These are phyloP conservation scores for Erythrobasidium hasegawianum DNA, from an alignment of 1,284 basidiomycete species.

Conservation along the genomic window DNA sequence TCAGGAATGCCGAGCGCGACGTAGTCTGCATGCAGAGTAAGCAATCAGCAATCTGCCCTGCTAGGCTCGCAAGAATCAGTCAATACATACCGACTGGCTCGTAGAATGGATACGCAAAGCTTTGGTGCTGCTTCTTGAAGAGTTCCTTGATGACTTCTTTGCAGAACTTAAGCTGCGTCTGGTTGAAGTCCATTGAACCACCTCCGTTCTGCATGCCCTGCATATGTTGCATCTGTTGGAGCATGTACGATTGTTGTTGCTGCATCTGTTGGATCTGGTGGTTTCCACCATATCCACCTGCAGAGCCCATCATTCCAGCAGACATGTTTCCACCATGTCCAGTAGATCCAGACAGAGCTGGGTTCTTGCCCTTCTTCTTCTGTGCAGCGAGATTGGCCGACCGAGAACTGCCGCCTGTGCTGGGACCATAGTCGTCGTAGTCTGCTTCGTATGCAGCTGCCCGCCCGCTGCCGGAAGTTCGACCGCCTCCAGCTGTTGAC, in stretches of 20 bases:
- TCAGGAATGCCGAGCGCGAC: conserved; percentile 74
- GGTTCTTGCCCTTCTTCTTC: conserved; percentile 24
- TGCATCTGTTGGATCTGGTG: conserved; percentile 4
- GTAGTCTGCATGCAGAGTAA: conserved; percentile 57
- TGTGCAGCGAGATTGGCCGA: not conserved
- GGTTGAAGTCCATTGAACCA: conserved; percentile 7
- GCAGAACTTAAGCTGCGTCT: conserved; percentile 80
- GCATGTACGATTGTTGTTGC: conserved; percentile 21
- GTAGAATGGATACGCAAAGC: conserved; percentile 78
- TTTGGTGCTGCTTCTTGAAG: conserved; percentile 71
- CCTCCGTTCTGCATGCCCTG: not conserved
- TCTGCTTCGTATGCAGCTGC: not conserved
- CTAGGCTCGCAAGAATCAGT: not conserved
- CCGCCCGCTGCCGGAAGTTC: not conserved
- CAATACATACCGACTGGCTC: conserved; percentile 76
- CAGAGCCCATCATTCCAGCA: conserved; percentile 2
- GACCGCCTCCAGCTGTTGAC: conserved; percentile 18
- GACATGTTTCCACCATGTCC: not conserved
- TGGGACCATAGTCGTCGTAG: not conserved
- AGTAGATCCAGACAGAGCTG: not conserved
- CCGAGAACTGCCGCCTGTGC: not conserved
- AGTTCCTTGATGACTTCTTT: conserved; percentile 71
- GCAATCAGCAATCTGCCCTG: not conserved
- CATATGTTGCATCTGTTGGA: not conserved
- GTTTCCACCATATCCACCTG: not conserved